phyloP scores from a whole-genome alignment of 2,329 filamentous ascomycete genomes.

The Microsporum audouinii region DNA sequence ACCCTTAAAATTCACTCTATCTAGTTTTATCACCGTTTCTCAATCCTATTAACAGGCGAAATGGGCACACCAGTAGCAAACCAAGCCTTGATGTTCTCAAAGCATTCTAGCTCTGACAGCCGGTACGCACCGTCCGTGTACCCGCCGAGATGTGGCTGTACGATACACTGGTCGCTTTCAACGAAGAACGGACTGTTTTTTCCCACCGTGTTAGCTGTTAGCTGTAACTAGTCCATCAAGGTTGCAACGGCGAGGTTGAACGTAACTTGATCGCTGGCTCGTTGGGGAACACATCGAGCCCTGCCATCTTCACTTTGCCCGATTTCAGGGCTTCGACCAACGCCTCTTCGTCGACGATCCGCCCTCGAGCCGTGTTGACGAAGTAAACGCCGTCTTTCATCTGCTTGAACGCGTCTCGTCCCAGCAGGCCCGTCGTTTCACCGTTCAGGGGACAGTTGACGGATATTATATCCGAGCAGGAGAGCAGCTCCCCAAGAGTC shows the following conservation, averaged over 20 bases:
- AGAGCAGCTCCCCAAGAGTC: slow-evolving; percentile 32
- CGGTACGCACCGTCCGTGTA: slow-evolving; percentile 36
- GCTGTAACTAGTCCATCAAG: too few species aligned
- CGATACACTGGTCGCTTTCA: slow-evolving; percentile 31
- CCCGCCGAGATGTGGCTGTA: slow-evolving; percentile 39
- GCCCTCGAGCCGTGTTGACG: slow-evolving; percentile 43
- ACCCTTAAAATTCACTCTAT: neutral
- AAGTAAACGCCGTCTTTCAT: slow-evolving; percentile 41
- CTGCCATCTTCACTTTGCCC: slow-evolving; percentile 38
- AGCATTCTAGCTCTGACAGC: slow-evolving; percentile 36
- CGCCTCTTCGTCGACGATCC: slow-evolving; percentile 40
- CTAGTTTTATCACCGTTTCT: neutral
- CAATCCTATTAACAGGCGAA: slow-evolving; percentile 26
- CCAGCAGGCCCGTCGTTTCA: slow-evolving; percentile 33
- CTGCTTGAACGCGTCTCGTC: slow-evolving; percentile 28
- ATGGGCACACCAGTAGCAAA: slow-evolving; percentile 31
- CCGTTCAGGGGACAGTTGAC: slow-evolving; percentile 40
- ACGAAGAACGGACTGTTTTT: slow-evolving; percentile 26
- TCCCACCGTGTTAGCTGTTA: neutral
- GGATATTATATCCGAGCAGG: slow-evolving; percentile 33
- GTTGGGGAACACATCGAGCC: slow-evolving; percentile 39
- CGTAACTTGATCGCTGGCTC: slow-evolving; percentile 33
- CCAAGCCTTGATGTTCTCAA: slow-evolving; percentile 36
- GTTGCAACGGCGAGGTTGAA: too few species aligned
- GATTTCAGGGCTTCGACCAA: slow-evolving; percentile 38